Base-by-base conservation (phyloP, 192 early-diverging fungal species). In the Coemansia sp. region DNA sequence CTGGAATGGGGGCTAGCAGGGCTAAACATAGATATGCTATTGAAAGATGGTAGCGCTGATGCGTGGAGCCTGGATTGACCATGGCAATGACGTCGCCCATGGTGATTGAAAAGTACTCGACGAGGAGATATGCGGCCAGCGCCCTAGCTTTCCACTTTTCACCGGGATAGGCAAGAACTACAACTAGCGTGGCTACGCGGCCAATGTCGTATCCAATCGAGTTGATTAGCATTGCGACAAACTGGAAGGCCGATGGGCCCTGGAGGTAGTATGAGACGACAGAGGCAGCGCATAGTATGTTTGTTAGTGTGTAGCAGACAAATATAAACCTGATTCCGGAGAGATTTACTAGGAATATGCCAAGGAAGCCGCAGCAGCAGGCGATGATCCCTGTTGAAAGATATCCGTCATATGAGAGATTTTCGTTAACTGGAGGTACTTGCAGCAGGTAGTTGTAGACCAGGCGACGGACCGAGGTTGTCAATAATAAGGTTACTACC, bases 131-230 rank as follows among this genome's bases (percentile, higher is more conserved):
- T 0, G 55, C 21, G 0, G 61, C 61, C 10, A 73, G 53, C 11
- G 65, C 55, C 0, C 71, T 52, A 1, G 71, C 57, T 51, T 67
- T 73, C 71, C 71, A 73, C 24, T 53, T 38, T 24, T 73, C 71
- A 42, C 65, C 62, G 6, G 71, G 66, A 43, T 73, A 73, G 3
- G 61, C 56, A n/a, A 73, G 24, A 0, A 64, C 71, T 0, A 66
- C 61, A 3, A 73, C 65, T 9, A 73, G 23, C 0, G 71, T 73
- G 4, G 66, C 71, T 3, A 63, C 66, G n/a, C 66, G 55, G 1
- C 61, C 47, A 46, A 73, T 37, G 38, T 67, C 66, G 21, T 67
- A 73, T 3, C 56, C 55, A 5, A 46, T 38, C 14, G 53, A 45
- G 14, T 63, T 60, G 3, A 73, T 47, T 9, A 64, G 58, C 18